Evolutionary conservation across 1,284 basidiomycete genomes (phyloP).

Genomic region (Ganoderma lucidum): DNA sequence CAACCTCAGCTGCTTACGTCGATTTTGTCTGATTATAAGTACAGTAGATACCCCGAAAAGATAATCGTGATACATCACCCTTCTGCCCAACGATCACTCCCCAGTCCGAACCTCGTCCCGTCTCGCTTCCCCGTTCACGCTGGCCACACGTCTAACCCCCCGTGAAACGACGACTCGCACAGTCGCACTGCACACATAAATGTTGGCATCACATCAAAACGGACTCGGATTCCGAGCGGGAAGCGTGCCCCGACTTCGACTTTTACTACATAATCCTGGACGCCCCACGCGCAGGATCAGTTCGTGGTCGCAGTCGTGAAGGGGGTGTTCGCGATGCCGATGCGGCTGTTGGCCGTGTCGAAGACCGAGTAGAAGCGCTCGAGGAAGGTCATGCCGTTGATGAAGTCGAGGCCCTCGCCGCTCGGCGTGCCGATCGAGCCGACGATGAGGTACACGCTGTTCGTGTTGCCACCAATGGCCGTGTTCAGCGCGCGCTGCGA

Average conservation of each 20-base stretch:
- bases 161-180: not conserved
- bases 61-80: not conserved
- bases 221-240: not conserved
- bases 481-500: conserved; percentile 46
- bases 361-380: conserved; percentile 74
- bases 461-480: conserved; percentile 49
- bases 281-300: conserved; percentile 34
- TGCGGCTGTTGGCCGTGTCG: conserved; percentile 58
- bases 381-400: conserved; percentile 46
- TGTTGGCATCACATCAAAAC: not conserved
- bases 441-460: conserved; percentile 57
- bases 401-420: conserved; percentile 48
- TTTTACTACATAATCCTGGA: not conserved
- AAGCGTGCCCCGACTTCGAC: not conserved
- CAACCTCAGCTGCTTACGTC: not conserved
- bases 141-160: not conserved
- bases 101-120: not conserved
- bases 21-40: not conserved
- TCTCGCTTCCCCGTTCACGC: not conserved
- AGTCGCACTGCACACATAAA: not conserved
- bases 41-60: not conserved
- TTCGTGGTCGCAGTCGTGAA: conserved; percentile 67
- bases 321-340: conserved; percentile 55
- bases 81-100: not conserved
- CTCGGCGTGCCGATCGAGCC: conserved; percentile 39